A percentile compares a stretch with the other conserved stretches of the same genome.
Conservation (phyloP, 176 grass and related monocot genomes). For the Thinopyrum elongatum region DNA sequence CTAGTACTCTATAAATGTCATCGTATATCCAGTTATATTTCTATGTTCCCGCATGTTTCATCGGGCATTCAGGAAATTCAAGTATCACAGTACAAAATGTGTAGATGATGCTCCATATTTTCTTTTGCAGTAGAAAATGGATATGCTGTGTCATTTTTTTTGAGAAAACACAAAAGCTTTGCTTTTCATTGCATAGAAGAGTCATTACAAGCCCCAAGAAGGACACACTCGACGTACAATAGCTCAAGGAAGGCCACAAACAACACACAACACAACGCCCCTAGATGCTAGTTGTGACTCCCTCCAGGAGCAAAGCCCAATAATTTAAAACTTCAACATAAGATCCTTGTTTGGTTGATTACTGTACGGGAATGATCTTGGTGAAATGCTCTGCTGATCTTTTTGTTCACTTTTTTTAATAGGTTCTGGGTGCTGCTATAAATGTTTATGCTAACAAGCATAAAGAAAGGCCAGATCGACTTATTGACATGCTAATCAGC, state of each 20-base stretch:
- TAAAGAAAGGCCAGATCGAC: conserved; percentile 90
- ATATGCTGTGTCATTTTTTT: conserved; percentile 12
- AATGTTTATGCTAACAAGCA: conserved; percentile 95
- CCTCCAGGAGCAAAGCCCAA: neutral
- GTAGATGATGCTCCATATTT: conserved; percentile 3
- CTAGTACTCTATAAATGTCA: neutral
- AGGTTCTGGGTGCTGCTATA: conserved; percentile 88
- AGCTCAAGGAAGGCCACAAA: too few species aligned
- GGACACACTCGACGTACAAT: too few species aligned
- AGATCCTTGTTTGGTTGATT: conserved; percentile 11
- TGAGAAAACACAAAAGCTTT: too few species aligned
- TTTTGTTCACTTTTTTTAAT: conserved; percentile 43
- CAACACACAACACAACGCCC: too few species aligned
- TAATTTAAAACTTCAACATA: conserved; percentile 1
- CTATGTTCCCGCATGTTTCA: conserved; percentile 3
- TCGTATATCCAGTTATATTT: conserved; percentile 3
- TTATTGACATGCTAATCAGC: conserved; percentile 95
- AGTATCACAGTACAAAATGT: neutral
- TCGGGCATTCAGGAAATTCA: neutral
- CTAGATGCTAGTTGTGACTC: too few species aligned
- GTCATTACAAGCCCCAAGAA: too few species aligned
- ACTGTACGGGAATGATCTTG: neutral
- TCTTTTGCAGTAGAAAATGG: neutral
- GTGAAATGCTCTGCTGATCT: conserved; percentile 31
- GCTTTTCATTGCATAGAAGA: too few species aligned